phyloP scores from a whole-genome alignment of 2,329 filamentous ascomycete genomes.

The Colletotrichum shisoi region DNA sequence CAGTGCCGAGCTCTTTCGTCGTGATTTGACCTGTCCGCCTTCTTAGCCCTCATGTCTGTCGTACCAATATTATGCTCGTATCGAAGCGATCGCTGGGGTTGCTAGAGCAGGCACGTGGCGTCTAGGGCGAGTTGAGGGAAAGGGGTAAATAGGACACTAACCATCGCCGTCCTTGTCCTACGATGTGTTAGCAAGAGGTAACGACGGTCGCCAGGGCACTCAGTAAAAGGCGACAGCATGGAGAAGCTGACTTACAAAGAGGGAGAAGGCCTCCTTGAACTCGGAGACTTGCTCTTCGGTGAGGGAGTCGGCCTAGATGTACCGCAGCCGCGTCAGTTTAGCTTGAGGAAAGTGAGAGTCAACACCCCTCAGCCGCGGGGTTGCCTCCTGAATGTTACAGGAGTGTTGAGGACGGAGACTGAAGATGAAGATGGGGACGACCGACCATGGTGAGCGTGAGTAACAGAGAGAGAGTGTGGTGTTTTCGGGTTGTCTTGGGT shows the following conservation, averaged over 20 bases:
- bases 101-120: slow-evolving; percentile 17
- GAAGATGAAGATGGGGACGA: background rate
- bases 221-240: slow-evolving; percentile 7
- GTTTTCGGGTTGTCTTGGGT: background rate
- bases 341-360: slow-evolving; percentile 17
- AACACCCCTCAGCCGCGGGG: slow-evolving; percentile 39
- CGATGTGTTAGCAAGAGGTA: slow-evolving; percentile 46
- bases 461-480: slow-evolving; percentile 8
- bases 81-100: slow-evolving; percentile 19
- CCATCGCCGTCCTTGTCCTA: slow-evolving; percentile 92
- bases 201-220: slow-evolving; percentile 18
- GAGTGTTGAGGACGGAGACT: slow-evolving; percentile 1
- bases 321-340: slow-evolving; percentile 28
- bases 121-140: slow-evolving; percentile 18
- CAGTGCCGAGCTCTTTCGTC: slow-evolving; percentile 87
- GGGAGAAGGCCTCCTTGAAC: slow-evolving; percentile 99
- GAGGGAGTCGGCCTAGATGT: slow-evolving; percentile 86
- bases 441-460: slow-evolving; percentile 31
- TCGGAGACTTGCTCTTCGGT: slow-evolving; percentile 99
- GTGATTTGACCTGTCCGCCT: slow-evolving; percentile 78
- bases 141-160: slow-evolving; percentile 59
- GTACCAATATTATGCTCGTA: background rate
- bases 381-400: slow-evolving; percentile 7
- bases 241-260: slow-evolving; percentile 79
- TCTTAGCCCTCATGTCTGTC: slow-evolving; percentile 41